Conservation (phyloP, 139 green algal species). For the Trebouxia sp. region DNA sequence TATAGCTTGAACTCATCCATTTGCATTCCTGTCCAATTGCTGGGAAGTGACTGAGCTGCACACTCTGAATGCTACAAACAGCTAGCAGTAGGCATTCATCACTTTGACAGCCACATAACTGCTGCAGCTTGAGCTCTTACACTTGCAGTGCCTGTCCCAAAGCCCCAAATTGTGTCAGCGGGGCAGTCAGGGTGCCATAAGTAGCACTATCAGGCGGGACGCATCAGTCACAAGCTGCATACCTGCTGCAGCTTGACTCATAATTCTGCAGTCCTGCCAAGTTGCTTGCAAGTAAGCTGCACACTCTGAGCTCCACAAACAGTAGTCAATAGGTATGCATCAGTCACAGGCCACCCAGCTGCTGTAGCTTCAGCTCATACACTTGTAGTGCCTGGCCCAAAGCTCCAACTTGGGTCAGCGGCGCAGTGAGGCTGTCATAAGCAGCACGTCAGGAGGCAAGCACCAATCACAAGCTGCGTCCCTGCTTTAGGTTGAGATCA, state of each 20-base stretch:
- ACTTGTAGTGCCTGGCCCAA: neutral
- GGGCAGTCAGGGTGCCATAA: neutral
- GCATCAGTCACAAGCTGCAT: neutral
- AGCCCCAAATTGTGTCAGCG: neutral
- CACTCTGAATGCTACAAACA: no score
- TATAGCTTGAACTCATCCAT: neutral
- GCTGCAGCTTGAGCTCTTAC: neutral
- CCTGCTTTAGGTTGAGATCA: neutral
- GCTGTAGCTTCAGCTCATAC: neutral
- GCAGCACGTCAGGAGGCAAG: neutral
- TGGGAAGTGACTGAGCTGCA: no score
- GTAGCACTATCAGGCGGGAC: neutral
- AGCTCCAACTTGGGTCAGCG: neutral
- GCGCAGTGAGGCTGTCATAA: neutral
- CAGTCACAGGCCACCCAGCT: neutral
- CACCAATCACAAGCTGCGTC: neutral
- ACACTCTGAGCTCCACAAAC: neutral
- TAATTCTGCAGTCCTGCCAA: no score
- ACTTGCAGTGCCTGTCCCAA: neutral
- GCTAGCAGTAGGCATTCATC: neutral
- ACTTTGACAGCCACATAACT: neutral
- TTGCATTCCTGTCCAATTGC: no score
- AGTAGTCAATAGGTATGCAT: neutral
- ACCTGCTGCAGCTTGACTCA: neutral
- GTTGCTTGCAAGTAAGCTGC: no score